phyloP scores from a whole-genome alignment of 768 basidiomycete genomes.

The Russula abietina region DNA sequence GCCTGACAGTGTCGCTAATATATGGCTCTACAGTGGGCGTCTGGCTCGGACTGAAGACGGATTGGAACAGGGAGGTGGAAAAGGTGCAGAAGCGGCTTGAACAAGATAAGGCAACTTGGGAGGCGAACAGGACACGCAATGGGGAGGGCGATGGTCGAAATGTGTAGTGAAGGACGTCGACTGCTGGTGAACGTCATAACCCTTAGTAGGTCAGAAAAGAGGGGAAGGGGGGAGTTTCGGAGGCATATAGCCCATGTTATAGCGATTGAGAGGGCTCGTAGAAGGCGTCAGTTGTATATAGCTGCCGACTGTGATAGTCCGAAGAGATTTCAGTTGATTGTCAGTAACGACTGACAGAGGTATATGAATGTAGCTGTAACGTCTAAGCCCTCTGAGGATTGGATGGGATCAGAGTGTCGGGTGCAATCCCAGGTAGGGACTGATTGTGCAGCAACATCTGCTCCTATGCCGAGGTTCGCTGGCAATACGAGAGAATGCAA shows the following conservation, averaged over 20 bases:
- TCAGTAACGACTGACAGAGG: neutral
- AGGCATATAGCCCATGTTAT: neutral
- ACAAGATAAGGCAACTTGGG: slow-evolving; percentile 9
- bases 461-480: too few species aligned
- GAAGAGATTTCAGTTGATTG: neutral
- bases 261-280: too few species aligned
- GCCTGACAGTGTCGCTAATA: slow-evolving; percentile 62
- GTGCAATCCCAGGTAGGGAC: neutral
- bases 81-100: slow-evolving; percentile 52
- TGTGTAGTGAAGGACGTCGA: neutral
- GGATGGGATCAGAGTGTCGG: neutral
- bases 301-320: neutral
- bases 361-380: neutral
- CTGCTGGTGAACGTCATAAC: neutral
- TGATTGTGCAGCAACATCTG: neutral
- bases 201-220: neutral
- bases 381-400: neutral
- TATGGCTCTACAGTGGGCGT: slow-evolving; percentile 52
- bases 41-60: slow-evolving; percentile 46
- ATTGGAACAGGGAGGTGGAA: slow-evolving; percentile 66
- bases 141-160: neutral
- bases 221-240: neutral
- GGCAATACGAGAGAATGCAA: too few species aligned
- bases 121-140: neutral
- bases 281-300: neutral